Conservation (phyloP, 2,329 filamentous ascomycete species). For the Neonectria punicea region DNA sequence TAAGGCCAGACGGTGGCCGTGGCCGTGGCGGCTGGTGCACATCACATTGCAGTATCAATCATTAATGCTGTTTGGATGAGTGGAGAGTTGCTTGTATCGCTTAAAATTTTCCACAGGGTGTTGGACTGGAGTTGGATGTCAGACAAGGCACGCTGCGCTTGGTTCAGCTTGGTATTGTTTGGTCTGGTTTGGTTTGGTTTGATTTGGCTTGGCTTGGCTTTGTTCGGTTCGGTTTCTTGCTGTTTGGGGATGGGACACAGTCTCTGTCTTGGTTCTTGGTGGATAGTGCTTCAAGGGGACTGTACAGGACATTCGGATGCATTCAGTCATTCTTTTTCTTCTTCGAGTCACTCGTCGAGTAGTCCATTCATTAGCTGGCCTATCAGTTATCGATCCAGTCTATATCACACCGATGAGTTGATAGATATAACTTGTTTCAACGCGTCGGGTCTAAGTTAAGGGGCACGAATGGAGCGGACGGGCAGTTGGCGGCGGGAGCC, state of each 20-base stretch:
- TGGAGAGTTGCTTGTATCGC: slow-evolving; percentile 13
- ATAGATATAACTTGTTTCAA: slow-evolving; percentile 15
- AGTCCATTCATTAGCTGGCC: slow-evolving; percentile 20
- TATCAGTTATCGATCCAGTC: slow-evolving; percentile 10
- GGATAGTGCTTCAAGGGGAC: slow-evolving; percentile 9
- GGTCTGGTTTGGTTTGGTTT: background rate
- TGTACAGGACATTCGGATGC: slow-evolving; percentile 1
- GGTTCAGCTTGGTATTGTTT: slow-evolving; percentile 1
- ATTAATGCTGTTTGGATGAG: slow-evolving; percentile 26
- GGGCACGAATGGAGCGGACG: background rate
- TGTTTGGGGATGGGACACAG: background rate
- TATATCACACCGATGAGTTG: slow-evolving; percentile 13
- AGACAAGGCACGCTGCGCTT: slow-evolving; percentile 6
- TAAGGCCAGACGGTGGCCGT: background rate
- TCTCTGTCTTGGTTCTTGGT: slow-evolving; percentile 7
- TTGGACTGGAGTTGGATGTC: slow-evolving; percentile 29
- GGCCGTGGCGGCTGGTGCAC: background rate
- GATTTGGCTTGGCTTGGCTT: background rate
- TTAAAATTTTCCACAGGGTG: slow-evolving; percentile 18
- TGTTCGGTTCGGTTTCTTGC: slow-evolving; percentile 3
- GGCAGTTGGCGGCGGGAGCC: slow-evolving; percentile 28
- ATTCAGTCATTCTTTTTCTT: slow-evolving; percentile 4
- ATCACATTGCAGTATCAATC: slow-evolving; percentile 9
- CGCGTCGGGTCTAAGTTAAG: background rate
- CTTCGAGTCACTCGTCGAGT: background rate